Conservation (phyloP, 2,329 filamentous ascomycete species). For the Ceratocystiopsis minuta region DNA sequence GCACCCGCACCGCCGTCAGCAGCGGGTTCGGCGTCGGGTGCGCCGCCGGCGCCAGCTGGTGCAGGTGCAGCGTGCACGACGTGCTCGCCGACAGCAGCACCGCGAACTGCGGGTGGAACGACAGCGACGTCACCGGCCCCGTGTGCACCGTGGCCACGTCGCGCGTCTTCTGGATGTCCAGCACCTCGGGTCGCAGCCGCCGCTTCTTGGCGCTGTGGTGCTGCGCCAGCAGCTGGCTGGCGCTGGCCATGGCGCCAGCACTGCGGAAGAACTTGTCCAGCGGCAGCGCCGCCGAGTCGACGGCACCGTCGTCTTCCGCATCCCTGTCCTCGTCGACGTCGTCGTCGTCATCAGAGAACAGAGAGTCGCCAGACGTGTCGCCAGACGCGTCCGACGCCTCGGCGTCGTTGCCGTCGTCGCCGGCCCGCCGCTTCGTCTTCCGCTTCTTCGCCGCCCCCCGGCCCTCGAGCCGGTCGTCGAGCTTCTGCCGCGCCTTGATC, state of each 20-base stretch:
- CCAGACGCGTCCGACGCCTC: slow-evolving; percentile 11
- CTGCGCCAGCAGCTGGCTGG: slow-evolving; percentile 7
- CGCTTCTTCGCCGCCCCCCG: background rate
- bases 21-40: slow-evolving; percentile 69
- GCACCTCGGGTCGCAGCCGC: slow-evolving; percentile 66
- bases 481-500: slow-evolving; percentile 24
- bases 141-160: slow-evolving; percentile 67
- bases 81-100: slow-evolving; percentile 80
- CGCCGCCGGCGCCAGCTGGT: slow-evolving; percentile 66
- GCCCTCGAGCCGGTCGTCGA: slow-evolving; percentile 2
- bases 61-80: slow-evolving; percentile 69
- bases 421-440: slow-evolving; percentile 21
- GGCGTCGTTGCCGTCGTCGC: slow-evolving; percentile 17
- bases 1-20: slow-evolving; percentile 76
- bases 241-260: slow-evolving; percentile 45
- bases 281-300: slow-evolving; percentile 49
- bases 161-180: slow-evolving; percentile 78
- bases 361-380: background rate
- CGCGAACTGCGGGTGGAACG: slow-evolving; percentile 77
- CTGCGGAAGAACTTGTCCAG: slow-evolving; percentile 66
- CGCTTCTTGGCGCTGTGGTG: slow-evolving; percentile 33
- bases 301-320: slow-evolving; percentile 30
- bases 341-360: background rate
- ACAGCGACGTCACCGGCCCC: slow-evolving; percentile 63
- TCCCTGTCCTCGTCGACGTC: slow-evolving; percentile 11